Conservation (phyloP, 2,329 filamentous ascomycete species). For the Fusarium neocosmosporiellum region DNA sequence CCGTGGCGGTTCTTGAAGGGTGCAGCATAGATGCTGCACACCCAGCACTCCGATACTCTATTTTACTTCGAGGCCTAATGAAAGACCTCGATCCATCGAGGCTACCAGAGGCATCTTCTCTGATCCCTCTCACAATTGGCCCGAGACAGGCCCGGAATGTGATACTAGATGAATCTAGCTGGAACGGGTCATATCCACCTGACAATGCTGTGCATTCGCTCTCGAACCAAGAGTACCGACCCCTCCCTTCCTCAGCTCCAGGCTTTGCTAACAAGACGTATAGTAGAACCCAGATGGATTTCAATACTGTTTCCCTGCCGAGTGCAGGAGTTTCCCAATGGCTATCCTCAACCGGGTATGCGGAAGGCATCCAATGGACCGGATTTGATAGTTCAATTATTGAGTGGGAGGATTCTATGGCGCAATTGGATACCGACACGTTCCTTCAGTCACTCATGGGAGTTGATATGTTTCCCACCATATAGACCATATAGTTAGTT, state of each 20-base stretch:
- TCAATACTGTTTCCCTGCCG: no score
- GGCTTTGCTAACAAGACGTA: not conserved
- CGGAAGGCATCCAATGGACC: not conserved
- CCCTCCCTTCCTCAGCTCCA: not conserved
- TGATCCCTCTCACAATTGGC: not conserved
- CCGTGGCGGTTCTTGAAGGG: not conserved
- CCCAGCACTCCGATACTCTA: constrained; percentile 12
- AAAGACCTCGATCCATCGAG: not conserved
- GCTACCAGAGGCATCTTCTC: not conserved
- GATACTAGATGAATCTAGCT: not conserved
- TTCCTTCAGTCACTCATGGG: not conserved
- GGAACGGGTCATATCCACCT: not conserved
- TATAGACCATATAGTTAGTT: no score
- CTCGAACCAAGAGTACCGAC: not conserved
- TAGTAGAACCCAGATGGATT: not conserved
- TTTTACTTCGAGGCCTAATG: constrained; percentile 10
- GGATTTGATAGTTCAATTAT: not conserved
- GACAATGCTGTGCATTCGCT: not conserved
- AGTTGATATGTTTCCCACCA: not conserved
- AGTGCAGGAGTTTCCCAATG: not conserved
- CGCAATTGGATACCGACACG: not conserved
- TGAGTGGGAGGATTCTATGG: not conserved
- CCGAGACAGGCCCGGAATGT: not conserved
- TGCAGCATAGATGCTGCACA: constrained; percentile 13
- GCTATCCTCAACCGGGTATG: not conserved